Evolutionary conservation across 2,329 filamentous ascomycete species (phyloP), one percentile per base, ranked within the genome.

Genomic region (Ceratocystis harringtonii): DNA sequence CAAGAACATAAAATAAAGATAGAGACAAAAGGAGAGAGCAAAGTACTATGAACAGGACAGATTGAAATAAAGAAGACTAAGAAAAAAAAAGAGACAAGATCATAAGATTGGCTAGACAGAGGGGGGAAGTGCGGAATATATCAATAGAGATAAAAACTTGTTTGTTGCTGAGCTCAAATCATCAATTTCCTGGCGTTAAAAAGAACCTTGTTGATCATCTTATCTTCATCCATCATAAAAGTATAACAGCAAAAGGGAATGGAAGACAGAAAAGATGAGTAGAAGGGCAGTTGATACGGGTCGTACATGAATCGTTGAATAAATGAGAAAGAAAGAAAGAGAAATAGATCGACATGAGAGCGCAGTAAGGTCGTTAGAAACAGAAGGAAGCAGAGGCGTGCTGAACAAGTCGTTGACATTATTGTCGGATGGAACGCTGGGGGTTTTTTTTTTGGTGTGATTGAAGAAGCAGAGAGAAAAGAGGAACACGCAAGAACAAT

Each of bases 391-490:
- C 61, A 52, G n/a, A 30, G 36, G 41, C 52, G 41, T 32, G 65
- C 52, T 50, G 62, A 60, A 64, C 57, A 66, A 64, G 44, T 48
- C 44, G 67, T 74, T 72, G 73, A 74, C 73, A 76, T 73, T 71
- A 71, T 78, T 75, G 68, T 70, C 69, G 70, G 70, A 71, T 68
- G 69, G 71, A 73, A 65, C 60, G 41, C 63, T 28, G 36, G 30
- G 2, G 22, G 22, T 1, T 25, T 25, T 48, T 32, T 32, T 65
- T 25, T 41, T 57, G 43, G 44, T 1, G 57, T 36, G 28, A 30
- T 22, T n/a, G 28, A 28, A 45, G 58, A 69, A 68, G 68, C 36
- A 70, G 65, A 68, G 68, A 68, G 60, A 62, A 60, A 63, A 65
- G 50, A 62, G 64, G 57, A 62, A 43, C 44, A 63, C 25, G 58